A percentile compares a stretch with the other conserved stretches of the same genome.
Evolutionary conservation across 192 early-diverging fungal species (phyloP).

Genomic region (Linnemannia exigua): DNA sequence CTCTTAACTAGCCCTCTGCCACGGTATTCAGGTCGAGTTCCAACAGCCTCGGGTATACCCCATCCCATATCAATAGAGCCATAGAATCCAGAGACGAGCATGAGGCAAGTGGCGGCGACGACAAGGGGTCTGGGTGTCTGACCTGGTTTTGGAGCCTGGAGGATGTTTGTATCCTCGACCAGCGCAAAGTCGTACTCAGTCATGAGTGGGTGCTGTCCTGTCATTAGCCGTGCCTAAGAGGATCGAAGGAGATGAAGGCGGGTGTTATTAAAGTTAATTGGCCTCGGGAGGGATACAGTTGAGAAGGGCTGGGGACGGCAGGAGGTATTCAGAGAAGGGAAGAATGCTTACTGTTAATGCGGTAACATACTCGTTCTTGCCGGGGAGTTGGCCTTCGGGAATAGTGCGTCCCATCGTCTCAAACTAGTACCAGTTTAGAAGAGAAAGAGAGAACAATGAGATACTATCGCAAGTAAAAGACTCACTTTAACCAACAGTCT

Average conservation of each 20-base stretch:
- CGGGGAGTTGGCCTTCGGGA: neutral
- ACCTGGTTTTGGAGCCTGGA: neutral
- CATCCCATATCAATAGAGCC: constrained; percentile 9
- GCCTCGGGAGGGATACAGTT: too few relatives aligned
- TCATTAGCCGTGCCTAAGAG: constrained; percentile 23
- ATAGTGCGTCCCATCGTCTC: neutral
- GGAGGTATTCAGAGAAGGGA: neutral
- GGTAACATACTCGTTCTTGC: constrained; percentile 5
- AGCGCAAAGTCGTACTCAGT: constrained; percentile 26
- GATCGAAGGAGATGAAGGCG: neutral
- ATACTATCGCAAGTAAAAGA: neutral
- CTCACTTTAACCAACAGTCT: neutral
- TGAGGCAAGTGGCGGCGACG: constrained; percentile 16
- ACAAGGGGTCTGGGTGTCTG: constrained; percentile 21
- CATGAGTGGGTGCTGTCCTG: constrained; percentile 14
- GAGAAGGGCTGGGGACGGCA: too few relatives aligned
- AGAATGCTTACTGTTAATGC: neutral
- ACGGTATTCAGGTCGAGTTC: constrained; percentile 16
- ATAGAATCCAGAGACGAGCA: constrained; percentile 7
- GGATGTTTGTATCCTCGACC: constrained; percentile 20
- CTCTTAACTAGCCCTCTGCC: constrained; percentile 19
- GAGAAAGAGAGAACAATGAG: neutral
- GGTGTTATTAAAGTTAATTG: neutral
- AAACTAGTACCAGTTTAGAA: neutral
- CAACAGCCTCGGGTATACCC: constrained; percentile 13